Percentiles rank a stretch among this genome's conserved stretches.
Evolutionary conservation across 2,329 filamentous ascomycete species (phyloP).

Genomic region (Ceratocystis lukuohia): DNA sequence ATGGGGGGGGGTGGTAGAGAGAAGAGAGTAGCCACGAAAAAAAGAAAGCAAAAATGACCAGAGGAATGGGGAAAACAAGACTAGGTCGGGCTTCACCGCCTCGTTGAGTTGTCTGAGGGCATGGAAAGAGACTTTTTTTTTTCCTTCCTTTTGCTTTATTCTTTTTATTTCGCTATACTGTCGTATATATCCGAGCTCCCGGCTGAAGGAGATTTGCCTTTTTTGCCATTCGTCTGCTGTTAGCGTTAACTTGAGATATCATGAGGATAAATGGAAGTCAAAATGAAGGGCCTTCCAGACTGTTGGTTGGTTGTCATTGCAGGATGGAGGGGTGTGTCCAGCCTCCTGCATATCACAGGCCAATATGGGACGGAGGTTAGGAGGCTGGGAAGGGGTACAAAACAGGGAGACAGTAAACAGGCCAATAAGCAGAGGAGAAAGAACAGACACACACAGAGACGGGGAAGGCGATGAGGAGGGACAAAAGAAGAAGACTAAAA

Average conservation of each 20-base stretch:
- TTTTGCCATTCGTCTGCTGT: neutral
- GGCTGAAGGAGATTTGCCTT: neutral
- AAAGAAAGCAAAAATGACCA: neutral
- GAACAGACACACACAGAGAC: neutral
- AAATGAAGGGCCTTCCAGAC: neutral
- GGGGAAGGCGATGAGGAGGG: neutral
- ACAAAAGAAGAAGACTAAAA: neutral
- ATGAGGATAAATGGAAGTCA: neutral
- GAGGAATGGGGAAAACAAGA: constrained; percentile 6
- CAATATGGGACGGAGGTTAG: constrained; percentile 7
- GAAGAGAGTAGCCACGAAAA: neutral
- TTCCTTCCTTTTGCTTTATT: neutral
- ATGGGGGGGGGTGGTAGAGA: neutral
- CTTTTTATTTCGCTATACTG: neutral
- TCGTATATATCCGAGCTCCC: neutral
- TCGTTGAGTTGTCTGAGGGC: constrained; percentile 4
- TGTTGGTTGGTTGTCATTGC: neutral
- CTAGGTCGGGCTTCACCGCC: constrained; percentile 6
- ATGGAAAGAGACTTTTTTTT: neutral
- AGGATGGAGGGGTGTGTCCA: neutral
- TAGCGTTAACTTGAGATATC: neutral
- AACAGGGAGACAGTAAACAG: neutral
- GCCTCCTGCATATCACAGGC: constrained; percentile 10
- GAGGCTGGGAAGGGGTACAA: constrained; percentile 2
- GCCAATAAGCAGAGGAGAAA: neutral